Conservation (phyloP, 176 grass and related monocot species). For the Olyra latifolia region DNA sequence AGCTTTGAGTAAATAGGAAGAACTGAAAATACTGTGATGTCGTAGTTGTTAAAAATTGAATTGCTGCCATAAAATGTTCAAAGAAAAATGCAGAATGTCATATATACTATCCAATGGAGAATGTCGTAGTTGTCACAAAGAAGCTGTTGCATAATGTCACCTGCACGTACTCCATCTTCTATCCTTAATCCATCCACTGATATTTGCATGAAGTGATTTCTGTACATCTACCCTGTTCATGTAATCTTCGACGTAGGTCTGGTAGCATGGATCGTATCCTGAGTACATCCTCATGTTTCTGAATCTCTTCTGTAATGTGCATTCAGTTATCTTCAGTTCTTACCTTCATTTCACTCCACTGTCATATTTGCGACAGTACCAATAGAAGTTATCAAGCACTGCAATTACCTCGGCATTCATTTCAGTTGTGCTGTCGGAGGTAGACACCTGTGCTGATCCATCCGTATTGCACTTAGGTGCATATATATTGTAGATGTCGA, state of each 20-base stretch:
- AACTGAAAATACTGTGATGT: conserved; percentile 55
- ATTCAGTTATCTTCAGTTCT: conserved; percentile 3
- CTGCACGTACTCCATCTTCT: conserved; percentile 73
- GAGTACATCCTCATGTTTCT: conserved; percentile 59
- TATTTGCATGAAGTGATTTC: conserved; percentile 64
- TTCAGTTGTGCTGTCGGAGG: background rate
- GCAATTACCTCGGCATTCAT: conserved; percentile 26
- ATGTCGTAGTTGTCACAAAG: background rate
- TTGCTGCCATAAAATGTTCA: conserved; percentile 43
- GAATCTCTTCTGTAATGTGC: conserved; percentile 32
- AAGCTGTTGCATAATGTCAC: conserved; percentile 27
- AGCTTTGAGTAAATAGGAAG: conserved; percentile 83
- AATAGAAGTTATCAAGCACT: background rate
- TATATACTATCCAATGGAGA: background rate
- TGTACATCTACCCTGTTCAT: conserved; percentile 79
- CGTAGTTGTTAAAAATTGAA: conserved; percentile 52
- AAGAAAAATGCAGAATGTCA: background rate
- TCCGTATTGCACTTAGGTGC: conserved; percentile 76
- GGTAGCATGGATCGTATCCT: conserved; percentile 78
- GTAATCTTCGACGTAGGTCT: conserved; percentile 57
- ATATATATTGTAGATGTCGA: conserved; percentile 91
- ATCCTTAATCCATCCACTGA: conserved; percentile 53
- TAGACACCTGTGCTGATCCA: conserved; percentile 35
- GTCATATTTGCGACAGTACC: background rate
- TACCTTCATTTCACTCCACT: background rate